Base-by-base conservation (phyloP, 176 grass and related monocot genomes). In the Oropetium thomaeum region DNA sequence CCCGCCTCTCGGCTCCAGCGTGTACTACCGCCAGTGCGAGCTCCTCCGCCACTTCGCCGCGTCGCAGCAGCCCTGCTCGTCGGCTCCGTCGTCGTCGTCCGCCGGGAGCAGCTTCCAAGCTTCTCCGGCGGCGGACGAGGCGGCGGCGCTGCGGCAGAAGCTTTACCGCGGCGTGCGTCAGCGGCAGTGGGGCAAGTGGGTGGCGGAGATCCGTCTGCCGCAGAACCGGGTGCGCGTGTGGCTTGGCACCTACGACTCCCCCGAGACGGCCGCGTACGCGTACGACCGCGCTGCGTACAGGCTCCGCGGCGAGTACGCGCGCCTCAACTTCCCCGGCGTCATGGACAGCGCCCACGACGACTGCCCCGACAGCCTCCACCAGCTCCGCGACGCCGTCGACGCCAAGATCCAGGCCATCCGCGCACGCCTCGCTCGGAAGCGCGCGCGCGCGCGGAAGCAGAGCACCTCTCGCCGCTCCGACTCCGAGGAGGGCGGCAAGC, bases 141-240 rank as follows among this genome's bases (percentile, higher is more conserved):
- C 38, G 1, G 44, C 41, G 29, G 37, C 72, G 26, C 32, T 37
- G 30, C 59, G 63, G 30, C 43, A 62, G 27, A 99, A 99, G 85
- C 84, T 86, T 23, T 99, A 95, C 76, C 87, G 91, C 47, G 96
- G 96, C 26, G 91, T 99, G 51, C 89, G 96, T 79, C 96, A 95
- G 83, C 84, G 96, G 79, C 96, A 99, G 84, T 86, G 89, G 91
- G 91, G 96, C 11, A 99, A 99, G 84, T 99, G 96, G 96, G 96
- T 99, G 39, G 91, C 96, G 1, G 96, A 90, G 70, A 95, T 95
- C 65, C 79, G 91, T 63, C 79, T 99, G 58, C 96, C 96, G 14
- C 96, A 92, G 67, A 99, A 99, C 78, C 71, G 96, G 64, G 90
- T 88, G 79, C 88, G 96, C 67, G 89, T 99, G 6, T 99, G 96